Evolutionary conservation across 169 alveolate species (phyloP).

Genomic region (Cryptosporidium sp.): DNA sequence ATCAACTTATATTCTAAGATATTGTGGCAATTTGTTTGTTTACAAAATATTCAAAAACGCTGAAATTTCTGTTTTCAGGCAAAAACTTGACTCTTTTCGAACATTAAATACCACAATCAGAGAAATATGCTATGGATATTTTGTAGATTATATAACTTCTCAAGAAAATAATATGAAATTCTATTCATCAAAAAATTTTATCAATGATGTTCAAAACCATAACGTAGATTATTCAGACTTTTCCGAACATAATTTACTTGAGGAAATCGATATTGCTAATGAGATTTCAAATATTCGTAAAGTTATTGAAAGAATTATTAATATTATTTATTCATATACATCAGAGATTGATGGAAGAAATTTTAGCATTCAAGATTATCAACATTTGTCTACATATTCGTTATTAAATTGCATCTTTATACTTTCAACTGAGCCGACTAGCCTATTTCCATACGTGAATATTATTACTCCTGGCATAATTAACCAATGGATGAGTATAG

Average conservation of each 20-base stretch:
- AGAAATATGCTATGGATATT: neutral
- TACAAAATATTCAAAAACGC: neutral
- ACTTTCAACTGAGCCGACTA: conserved; percentile 23
- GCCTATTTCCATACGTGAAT: conserved; percentile 1
- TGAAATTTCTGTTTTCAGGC: neutral
- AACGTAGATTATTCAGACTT: neutral
- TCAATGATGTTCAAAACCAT: neutral
- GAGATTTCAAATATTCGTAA: conserved; percentile 22
- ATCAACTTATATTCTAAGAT: neutral
- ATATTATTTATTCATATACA: conserved; percentile 5
- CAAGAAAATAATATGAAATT: neutral
- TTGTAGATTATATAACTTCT: neutral
- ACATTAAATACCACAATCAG: neutral
- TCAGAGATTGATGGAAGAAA: neutral
- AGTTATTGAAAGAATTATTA: conserved; percentile 5
- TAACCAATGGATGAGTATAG: conserved; percentile 6
- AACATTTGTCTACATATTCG: conserved; percentile 21
- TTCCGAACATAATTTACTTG: neutral
- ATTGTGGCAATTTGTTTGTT: neutral
- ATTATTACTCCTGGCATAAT: conserved; percentile 15
- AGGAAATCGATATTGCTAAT: neutral
- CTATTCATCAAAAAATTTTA: neutral
- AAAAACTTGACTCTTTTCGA: neutral
- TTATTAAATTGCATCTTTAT: conserved; percentile 21
- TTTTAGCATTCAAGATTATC: conserved; percentile 1